Evolutionary conservation across 805 yeast genomes (phyloP), one percentile per base, ranked within the genome.

Genomic region (Candida insectorum): DNA sequence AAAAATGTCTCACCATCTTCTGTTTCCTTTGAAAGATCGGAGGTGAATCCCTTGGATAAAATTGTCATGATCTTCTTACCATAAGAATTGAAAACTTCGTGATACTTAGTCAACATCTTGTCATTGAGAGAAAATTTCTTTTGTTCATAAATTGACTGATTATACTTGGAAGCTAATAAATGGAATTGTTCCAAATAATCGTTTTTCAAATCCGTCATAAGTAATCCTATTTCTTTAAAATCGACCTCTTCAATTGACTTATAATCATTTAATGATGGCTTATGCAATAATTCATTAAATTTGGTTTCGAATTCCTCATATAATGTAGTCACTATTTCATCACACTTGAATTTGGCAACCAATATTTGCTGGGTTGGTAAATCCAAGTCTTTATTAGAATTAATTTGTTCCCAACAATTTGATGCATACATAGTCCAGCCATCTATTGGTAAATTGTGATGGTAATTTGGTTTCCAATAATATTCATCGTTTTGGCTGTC

Each of bases 351-450:
- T 48, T 93, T 77, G 6, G 98, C 95, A 16, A 93, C 97, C 39
- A 93, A 68, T 20, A 86, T 85, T 57, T 93, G 98, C 54, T 93
- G 98, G 2, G 97, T 89, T 17, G 98, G 98, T 44, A 93, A 70
- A 60, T 93, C 98, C 43, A 93, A 73, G 55, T 93, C 98, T 59
- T 87, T 89, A 62, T 93, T 93, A 41, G 73, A 71, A 56, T 87
- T 95, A 49, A 93, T 93, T 58, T 87, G 96, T 32, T 85, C 81
- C 98, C 98, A 93, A 45, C 95, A 81, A 51, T 81, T 84, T 34
- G 79, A 81, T 1, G 96, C 88, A 49, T 93, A 93, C 56, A 88
- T 60, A 4, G 91, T 74, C 97, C 98, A 93, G 16, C 97, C 97
- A 60, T 93, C 98, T 33, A 91, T 70, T 8, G 98, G 98, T 36